phyloP scores from a whole-genome alignment of 345 rosid species.

The Iberis pinnata region DNA sequence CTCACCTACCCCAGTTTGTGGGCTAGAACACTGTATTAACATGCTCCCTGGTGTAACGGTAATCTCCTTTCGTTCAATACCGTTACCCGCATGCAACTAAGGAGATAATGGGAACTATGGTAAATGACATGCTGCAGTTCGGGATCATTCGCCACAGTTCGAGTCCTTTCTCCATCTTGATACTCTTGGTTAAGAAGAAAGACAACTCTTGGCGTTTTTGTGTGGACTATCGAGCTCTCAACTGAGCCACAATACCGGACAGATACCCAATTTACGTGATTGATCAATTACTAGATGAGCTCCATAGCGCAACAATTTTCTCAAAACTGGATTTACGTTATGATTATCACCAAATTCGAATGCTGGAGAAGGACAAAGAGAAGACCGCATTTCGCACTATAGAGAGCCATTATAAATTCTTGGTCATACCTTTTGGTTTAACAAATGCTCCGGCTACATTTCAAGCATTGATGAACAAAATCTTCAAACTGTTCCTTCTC shows the following conservation, averaged over 20 bases:
- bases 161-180: background rate
- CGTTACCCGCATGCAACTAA: background rate
- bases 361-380: background rate
- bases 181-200: background rate
- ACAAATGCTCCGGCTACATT: background rate
- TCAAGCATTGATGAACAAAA: background rate
- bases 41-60: background rate
- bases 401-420: background rate
- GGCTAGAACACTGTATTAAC: background rate
- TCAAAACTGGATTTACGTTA: background rate
- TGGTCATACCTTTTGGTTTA: background rate
- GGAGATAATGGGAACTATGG: background rate
- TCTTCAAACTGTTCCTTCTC: background rate
- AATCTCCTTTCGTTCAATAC: background rate
- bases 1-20: background rate
- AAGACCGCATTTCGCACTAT: background rate
- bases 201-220: background rate
- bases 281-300: background rate
- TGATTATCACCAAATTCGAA: background rate
- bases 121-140: background rate
- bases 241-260: background rate
- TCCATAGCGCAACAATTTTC: background rate
- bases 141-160: background rate
- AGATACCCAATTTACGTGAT: background rate
- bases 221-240: background rate